Conservation (phyloP, 257 asterid genomes). For the Scutellaria galericulata region DNA sequence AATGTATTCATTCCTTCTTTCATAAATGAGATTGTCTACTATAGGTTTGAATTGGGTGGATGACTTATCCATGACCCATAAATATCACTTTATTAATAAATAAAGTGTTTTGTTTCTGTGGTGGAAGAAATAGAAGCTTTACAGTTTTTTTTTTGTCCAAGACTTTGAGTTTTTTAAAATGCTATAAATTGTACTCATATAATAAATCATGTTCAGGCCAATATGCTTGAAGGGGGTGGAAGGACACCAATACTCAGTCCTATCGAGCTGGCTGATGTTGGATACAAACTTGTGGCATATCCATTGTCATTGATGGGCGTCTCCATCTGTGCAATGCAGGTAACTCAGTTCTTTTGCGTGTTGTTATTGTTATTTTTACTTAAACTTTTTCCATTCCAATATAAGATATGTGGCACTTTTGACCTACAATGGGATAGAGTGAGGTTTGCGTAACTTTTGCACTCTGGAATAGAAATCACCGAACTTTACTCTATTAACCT, state of each 20-base stretch:
- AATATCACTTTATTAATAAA: no score
- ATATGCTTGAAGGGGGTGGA: slow-evolving; percentile 99
- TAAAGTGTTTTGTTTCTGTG: no score
- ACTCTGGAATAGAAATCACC: no score
- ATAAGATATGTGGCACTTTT: neutral
- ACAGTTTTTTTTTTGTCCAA: neutral
- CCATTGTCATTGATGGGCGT: slow-evolving; percentile 91
- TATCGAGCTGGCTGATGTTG: slow-evolving; percentile 79
- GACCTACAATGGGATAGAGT: neutral
- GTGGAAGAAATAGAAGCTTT: no score
- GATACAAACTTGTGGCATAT: slow-evolving; percentile 89
- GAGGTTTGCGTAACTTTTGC: neutral
- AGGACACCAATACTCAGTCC: slow-evolving; percentile 90
- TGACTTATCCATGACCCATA: no score
- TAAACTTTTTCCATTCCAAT: neutral
- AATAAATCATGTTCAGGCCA: slow-evolving; percentile 62
- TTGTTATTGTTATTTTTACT: neutral
- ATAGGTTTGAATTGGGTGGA: no score
- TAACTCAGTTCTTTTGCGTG: slow-evolving; percentile 29
- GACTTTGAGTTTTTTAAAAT: slow-evolving; percentile 16
- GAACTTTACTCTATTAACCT: slow-evolving; percentile 5
- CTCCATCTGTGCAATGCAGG: slow-evolving; percentile 96
- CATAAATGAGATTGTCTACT: no score
- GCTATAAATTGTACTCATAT: slow-evolving; percentile 28
- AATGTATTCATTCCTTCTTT: no score